Evolutionary conservation across 2,329 filamentous ascomycete species (phyloP).

Genomic region (Alternaria triticina): DNA sequence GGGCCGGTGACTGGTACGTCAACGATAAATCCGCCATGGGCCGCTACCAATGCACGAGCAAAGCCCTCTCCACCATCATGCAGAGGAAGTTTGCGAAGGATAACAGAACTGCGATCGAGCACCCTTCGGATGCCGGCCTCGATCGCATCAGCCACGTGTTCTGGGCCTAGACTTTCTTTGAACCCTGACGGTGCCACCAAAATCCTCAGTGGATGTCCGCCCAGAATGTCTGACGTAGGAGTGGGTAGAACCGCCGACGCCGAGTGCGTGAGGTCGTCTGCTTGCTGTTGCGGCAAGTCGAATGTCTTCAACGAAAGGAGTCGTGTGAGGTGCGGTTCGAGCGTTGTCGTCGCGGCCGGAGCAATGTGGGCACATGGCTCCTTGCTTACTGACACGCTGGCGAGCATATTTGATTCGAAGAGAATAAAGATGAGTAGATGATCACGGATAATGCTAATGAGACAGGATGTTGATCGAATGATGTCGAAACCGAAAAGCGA

Average conservation of each 20-base stretch:
- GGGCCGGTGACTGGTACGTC: constrained; percentile 54
- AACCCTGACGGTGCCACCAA: constrained; percentile 62
- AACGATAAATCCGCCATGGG: constrained; percentile 52
- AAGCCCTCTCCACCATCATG: constrained; percentile 63
- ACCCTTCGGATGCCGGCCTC: constrained; percentile 56
- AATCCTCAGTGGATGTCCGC: constrained; percentile 40
- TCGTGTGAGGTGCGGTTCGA: constrained; percentile 21
- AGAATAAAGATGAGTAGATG: background rate
- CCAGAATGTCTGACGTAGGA: constrained; percentile 29
- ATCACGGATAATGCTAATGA: background rate
- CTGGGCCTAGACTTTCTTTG: constrained; percentile 60
- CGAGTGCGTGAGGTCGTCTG: constrained; percentile 24
- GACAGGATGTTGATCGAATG: background rate
- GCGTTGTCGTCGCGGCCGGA: constrained; percentile 4
- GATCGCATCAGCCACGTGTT: constrained; percentile 59
- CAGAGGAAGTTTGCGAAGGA: constrained; percentile 57
- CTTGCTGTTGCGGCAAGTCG: constrained; percentile 22
- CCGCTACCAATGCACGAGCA: constrained; percentile 54
- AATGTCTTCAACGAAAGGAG: constrained; percentile 31
- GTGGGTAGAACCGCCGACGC: constrained; percentile 24
- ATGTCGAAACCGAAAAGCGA: background rate
- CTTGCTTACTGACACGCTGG: constrained; percentile 11
- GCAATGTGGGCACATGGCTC: constrained; percentile 4
- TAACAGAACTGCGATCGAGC: constrained; percentile 46
- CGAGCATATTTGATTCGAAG: constrained; percentile 12